Evolutionary conservation across 108 stramenopile species (phyloP).

Genomic region (Nitzschia sp.): DNA sequence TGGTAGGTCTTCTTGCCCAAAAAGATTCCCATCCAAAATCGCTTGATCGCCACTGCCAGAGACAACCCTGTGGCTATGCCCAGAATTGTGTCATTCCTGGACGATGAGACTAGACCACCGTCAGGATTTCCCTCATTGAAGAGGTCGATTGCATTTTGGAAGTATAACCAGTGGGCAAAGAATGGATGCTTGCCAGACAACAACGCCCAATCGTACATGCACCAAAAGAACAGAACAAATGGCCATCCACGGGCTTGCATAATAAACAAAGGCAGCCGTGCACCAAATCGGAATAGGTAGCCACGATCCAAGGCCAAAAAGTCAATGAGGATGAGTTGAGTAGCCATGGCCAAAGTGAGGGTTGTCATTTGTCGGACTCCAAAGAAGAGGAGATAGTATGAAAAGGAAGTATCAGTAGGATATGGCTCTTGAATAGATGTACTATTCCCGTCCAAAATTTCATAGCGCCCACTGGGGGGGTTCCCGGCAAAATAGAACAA

Average conservation of each 20-base stretch:
- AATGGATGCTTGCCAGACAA: conserved; percentile 30
- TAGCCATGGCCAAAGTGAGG: conserved; percentile 19
- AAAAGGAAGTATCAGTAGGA: conserved; percentile 23
- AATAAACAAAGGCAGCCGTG: conserved; percentile 29
- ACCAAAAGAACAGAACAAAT: conserved; percentile 43
- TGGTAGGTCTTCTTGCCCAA: conserved; percentile 52
- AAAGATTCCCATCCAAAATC: conserved; percentile 57
- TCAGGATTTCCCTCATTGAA: conserved; percentile 1
- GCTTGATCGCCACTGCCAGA: conserved; percentile 54
- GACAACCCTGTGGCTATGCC: conserved; percentile 45
- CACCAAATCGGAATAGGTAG: conserved; percentile 15
- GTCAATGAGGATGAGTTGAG: conserved; percentile 36
- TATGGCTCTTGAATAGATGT: neutral
- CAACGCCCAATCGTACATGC: conserved; percentile 28
- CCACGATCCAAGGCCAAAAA: conserved; percentile 26
- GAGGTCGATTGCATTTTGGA: conserved; percentile 5
- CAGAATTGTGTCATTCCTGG: conserved; percentile 29
- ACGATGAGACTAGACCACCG: neutral
- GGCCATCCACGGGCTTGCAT: conserved; percentile 54
- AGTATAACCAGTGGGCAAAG: conserved; percentile 42
- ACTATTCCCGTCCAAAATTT: neutral
- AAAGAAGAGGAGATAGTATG: conserved; percentile 40
- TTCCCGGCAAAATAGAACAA: conserved; percentile 34
- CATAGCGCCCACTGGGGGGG: conserved; percentile 18
- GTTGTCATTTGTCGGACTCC: conserved; percentile 40